Evolutionary conservation across 192 early-diverging fungal genomes (phyloP).

Genomic region (Polychytrium aggregatum): DNA sequence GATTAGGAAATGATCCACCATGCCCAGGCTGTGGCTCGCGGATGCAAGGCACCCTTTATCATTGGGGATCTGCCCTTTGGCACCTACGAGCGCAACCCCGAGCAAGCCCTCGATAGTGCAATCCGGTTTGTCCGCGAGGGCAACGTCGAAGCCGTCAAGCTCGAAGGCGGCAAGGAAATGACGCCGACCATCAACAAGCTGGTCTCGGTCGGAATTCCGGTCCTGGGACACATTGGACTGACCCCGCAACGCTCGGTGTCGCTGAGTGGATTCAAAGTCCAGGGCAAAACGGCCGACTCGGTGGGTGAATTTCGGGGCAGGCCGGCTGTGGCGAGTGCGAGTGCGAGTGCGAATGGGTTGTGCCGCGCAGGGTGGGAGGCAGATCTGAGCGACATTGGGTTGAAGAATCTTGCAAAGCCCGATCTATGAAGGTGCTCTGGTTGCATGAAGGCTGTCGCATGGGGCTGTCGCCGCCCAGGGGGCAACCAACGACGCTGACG

Average conservation of each 20-base stretch:
- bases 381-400: too few relatives aligned
- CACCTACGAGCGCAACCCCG: slow-evolving; percentile 69
- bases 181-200: slow-evolving; percentile 64
- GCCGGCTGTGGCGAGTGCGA: too few relatives aligned
- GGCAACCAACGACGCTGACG: too few relatives aligned
- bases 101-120: slow-evolving; percentile 64
- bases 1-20: slow-evolving; percentile 91
- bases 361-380: too few relatives aligned
- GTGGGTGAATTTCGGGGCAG: slow-evolving; percentile 21
- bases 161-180: slow-evolving; percentile 88
- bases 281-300: slow-evolving; percentile 72
- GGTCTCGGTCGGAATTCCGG: slow-evolving; percentile 80
- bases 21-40: slow-evolving; percentile 75
- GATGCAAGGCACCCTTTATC: slow-evolving; percentile 63
- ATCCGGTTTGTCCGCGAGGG: slow-evolving; percentile 85
- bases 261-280: slow-evolving; percentile 83
- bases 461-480: too few relatives aligned
- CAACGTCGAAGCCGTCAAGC: slow-evolving; percentile 85
- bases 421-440: too few relatives aligned
- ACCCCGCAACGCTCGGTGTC: slow-evolving; percentile 85
- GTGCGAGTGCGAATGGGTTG: too few relatives aligned
- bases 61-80: slow-evolving; percentile 86
- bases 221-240: slow-evolving; percentile 88
- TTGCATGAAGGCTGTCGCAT: too few relatives aligned
- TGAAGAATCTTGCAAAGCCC: too few relatives aligned